Percentiles rank a stretch among this genome's conserved stretches.
Conservation (phyloP, 1,284 basidiomycete species). For the Grifola frondosa region DNA sequence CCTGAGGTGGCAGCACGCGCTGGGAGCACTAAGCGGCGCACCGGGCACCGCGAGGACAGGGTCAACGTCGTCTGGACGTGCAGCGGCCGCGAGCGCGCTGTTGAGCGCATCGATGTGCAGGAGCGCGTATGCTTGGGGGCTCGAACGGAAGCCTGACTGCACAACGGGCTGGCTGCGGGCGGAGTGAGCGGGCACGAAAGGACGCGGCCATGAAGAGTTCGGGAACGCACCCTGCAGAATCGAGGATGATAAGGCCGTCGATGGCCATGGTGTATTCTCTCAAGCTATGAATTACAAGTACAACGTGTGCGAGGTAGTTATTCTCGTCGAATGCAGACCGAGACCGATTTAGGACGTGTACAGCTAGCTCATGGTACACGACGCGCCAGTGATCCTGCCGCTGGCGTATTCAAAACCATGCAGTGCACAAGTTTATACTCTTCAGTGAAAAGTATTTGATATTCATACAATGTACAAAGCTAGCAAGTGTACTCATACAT, state of each 20-base stretch:
- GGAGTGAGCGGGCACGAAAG: constrained; percentile 4
- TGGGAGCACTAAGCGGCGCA: constrained; percentile 47
- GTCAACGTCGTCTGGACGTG: constrained; percentile 57
- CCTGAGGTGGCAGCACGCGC: constrained; percentile 80
- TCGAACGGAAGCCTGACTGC: constrained; percentile 86
- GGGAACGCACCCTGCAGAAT: constrained; percentile 69
- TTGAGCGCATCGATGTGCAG: constrained; percentile 87
- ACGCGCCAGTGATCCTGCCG: too few relatives aligned
- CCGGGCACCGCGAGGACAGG: constrained; percentile 68
- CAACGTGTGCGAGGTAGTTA: too few relatives aligned
- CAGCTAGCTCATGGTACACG: too few relatives aligned
- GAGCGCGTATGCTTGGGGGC: constrained; percentile 76
- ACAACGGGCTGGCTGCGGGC: constrained; percentile 77
- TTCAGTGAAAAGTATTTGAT: too few relatives aligned
- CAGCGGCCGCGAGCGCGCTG: constrained; percentile 60
- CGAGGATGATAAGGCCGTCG: constrained; percentile 90
- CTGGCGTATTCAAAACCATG: too few relatives aligned
- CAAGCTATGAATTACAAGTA: too few relatives aligned
- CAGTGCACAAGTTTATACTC: too few relatives aligned
- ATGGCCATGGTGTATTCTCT: constrained; percentile 74
- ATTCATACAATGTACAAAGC: too few relatives aligned
- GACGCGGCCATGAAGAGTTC: constrained; percentile 1
- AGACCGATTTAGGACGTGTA: too few relatives aligned
- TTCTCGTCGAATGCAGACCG: too few relatives aligned
- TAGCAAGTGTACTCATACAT: too few relatives aligned